Percentiles rank a stretch among this genome's conserved stretches.
Conservation (phyloP, 2,329 filamentous ascomycete genomes). For the Venturia asperata region DNA sequence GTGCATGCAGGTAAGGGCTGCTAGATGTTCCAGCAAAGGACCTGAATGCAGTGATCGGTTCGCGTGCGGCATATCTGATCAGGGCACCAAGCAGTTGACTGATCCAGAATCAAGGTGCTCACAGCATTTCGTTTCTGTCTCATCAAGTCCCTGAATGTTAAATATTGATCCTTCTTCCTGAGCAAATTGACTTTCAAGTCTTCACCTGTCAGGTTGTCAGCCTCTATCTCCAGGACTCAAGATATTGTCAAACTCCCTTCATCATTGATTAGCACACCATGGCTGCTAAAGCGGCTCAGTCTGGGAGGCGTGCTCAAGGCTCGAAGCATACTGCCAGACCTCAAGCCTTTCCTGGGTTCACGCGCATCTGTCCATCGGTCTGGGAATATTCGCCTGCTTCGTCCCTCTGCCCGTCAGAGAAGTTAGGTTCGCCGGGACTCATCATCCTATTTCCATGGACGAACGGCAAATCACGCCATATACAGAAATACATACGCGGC, state of each 20-base stretch:
- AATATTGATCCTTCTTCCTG: too few relatives aligned
- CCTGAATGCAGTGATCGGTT: too few relatives aligned
- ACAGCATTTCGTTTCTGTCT: too few relatives aligned
- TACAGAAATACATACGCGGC: conserved; percentile 28
- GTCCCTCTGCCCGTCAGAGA: not conserved
- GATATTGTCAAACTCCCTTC: not conserved
- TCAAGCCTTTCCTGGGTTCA: conserved; percentile 10
- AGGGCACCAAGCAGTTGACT: not conserved
- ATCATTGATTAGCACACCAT: not conserved
- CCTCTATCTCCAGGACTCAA: too few relatives aligned
- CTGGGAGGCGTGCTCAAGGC: not conserved
- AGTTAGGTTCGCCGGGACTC: conserved; percentile 15
- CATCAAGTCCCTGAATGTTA: too few relatives aligned
- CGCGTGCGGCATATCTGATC: not conserved
- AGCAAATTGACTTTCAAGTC: too few relatives aligned
- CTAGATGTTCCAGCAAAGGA: too few relatives aligned
- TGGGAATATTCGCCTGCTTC: conserved; percentile 1
- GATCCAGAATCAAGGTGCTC: too few relatives aligned
- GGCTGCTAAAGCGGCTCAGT: not conserved
- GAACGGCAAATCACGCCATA: conserved; percentile 26
- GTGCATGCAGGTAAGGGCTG: too few relatives aligned
- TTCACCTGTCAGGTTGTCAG: too few relatives aligned
- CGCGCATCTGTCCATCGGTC: not conserved
- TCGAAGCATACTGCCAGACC: not conserved
- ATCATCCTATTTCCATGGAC: conserved; percentile 28